Conservation (phyloP, 176 grass and related monocot species). For the Puccinellia tenuiflora region DNA sequence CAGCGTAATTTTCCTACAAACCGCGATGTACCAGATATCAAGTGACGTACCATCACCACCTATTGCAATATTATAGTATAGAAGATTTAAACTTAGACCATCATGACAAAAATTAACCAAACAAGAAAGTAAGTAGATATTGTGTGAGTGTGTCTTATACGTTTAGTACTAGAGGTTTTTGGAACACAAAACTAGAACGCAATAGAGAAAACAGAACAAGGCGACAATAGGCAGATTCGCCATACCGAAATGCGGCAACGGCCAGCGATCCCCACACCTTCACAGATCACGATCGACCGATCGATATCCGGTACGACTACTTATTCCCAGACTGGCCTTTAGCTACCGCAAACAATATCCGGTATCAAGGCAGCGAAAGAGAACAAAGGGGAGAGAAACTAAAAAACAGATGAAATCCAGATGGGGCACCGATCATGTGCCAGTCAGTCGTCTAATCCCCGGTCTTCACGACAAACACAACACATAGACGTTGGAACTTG, state of each 20-base stretch:
- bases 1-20: too few species aligned
- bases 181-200: not conserved
- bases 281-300: not conserved
- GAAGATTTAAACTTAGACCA: too few species aligned
- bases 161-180: not conserved
- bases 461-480: not conserved
- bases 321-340: slow-evolving; percentile 16
- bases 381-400: not conserved
- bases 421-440: slow-evolving; percentile 5
- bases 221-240: not conserved
- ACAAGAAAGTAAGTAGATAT: not conserved
- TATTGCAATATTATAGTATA: too few species aligned
- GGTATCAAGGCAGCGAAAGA: not conserved
- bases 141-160: not conserved
- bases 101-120: not conserved
- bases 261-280: not conserved
- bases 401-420: not conserved
- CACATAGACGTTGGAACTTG: slow-evolving; percentile 4
- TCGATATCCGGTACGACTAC: not conserved
- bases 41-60: too few species aligned
- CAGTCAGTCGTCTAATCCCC: not conserved
- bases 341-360: not conserved
- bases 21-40: too few species aligned
- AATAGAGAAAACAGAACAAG: not conserved
- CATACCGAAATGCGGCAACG: not conserved